Evolutionary conservation across 1,139 yeast genomes (phyloP).

Genomic region (Scheffersomyces parashehatae): DNA sequence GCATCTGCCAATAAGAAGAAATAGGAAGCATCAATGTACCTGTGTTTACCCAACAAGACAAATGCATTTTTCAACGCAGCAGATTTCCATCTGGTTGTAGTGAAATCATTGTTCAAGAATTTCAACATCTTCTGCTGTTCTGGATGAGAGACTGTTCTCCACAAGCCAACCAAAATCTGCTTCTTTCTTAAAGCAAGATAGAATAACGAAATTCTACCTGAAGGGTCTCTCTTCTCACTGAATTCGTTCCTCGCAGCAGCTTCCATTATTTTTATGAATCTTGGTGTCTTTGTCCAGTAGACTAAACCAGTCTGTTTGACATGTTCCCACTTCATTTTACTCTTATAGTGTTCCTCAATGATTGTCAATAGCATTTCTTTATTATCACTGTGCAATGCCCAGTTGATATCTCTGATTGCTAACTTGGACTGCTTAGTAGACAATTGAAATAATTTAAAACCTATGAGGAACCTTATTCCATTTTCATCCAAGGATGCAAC

Average conservation of each 20-base stretch:
- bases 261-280: slow-evolving; percentile 59
- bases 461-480: slow-evolving; percentile 71
- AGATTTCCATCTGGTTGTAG: slow-evolving; percentile 70
- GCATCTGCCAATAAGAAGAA: slow-evolving; percentile 84
- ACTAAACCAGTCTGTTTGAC: slow-evolving; percentile 65
- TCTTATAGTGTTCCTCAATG: slow-evolving; percentile 49
- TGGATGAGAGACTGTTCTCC: slow-evolving; percentile 78
- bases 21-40: slow-evolving; percentile 85
- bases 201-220: slow-evolving; percentile 65
- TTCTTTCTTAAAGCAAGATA: slow-evolving; percentile 80
- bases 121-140: slow-evolving; percentile 82
- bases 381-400: slow-evolving; percentile 86
- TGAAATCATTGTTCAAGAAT: slow-evolving; percentile 76
- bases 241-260: slow-evolving; percentile 70
- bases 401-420: slow-evolving; percentile 77
- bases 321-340: slow-evolving; percentile 57
- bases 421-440: slow-evolving; percentile 45
- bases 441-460: slow-evolving; percentile 66
- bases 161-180: slow-evolving; percentile 72
- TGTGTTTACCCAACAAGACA: slow-evolving; percentile 83
- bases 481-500: slow-evolving; percentile 62
- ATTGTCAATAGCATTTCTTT: slow-evolving; percentile 63
- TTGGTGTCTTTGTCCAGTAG: slow-evolving; percentile 66
- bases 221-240: slow-evolving; percentile 66
- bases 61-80: slow-evolving; percentile 94